Conservation (phyloP, 768 basidiomycete genomes). For the Mycena crocata region DNA sequence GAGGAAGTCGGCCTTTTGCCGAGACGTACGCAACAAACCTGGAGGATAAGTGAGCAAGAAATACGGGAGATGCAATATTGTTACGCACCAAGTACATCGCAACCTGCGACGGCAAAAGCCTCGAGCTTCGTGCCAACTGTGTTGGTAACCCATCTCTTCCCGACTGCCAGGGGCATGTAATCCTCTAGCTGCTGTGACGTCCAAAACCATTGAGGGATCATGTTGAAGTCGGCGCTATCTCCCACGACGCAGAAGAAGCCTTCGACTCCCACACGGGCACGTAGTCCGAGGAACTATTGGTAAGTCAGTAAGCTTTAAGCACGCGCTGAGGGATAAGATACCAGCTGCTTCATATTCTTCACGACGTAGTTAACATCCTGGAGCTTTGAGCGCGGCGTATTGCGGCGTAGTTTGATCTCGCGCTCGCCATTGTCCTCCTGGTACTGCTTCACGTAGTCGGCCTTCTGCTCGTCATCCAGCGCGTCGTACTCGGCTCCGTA, state of each 20-base stretch:
- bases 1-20: background rate
- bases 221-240: background rate
- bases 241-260: background rate
- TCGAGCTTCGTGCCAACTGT: too few species aligned
- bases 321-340: background rate
- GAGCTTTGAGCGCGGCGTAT: background rate
- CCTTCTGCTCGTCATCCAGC: background rate
- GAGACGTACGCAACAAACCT: background rate
- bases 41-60: background rate
- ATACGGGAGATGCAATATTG: background rate
- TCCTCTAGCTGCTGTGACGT: too few species aligned
- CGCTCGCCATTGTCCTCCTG: background rate
- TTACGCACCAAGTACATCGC: background rate
- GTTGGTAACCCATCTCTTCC: too few species aligned
- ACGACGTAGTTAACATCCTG: background rate
- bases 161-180: too few species aligned
- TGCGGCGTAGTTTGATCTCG: background rate
- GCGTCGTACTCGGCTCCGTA: background rate
- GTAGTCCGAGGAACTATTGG: background rate
- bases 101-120: too few species aligned
- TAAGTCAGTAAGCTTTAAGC: background rate
- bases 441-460: background rate
- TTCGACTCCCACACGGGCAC: background rate
- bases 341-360: background rate
- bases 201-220: background rate